A percentile compares a stretch with the other conserved stretches of the same genome.
These are phyloP conservation scores for Chlorella variabilis DNA, from an alignment of 163 green algal genomes.

Conservation along the genomic window DNA sequence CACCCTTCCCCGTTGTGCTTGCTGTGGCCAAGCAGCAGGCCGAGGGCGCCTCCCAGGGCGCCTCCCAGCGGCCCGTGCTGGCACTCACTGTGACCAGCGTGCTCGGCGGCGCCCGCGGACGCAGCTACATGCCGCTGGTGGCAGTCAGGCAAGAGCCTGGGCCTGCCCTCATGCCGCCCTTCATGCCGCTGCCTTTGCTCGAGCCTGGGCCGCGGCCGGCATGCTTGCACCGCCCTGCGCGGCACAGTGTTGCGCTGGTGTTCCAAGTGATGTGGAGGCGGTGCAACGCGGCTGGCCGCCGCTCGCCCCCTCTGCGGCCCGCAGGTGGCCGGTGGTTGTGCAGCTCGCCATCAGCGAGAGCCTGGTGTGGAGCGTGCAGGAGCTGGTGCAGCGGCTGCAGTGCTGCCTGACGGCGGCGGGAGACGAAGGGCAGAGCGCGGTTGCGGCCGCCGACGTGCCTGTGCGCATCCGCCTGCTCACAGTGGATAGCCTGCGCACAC, in stretches of 20 bases:
- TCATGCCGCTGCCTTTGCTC: no score
- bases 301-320: constrained; percentile 21
- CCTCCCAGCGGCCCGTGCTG: constrained; percentile 41
- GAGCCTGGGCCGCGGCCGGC: no score
- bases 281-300: no score
- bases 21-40: constrained; percentile 24
- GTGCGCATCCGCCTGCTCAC: constrained; percentile 55
- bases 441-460: constrained; percentile 50
- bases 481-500: constrained; percentile 18
- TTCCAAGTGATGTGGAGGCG: no score
- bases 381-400: constrained; percentile 51
- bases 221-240: no score
- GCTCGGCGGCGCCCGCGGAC: constrained; percentile 28
- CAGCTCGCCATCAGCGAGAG: constrained; percentile 63
- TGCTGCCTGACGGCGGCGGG: neutral
- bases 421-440: neutral
- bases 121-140: constrained; percentile 59
- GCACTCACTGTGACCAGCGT: constrained; percentile 43
- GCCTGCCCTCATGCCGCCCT: no score
- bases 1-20: constrained; percentile 61
- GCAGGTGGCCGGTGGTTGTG: constrained; percentile 39
- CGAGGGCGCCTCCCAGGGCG: neutral
- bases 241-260: no score
- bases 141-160: neutral
- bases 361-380: constrained; percentile 58